Evolutionary conservation across 2,329 filamentous ascomycete genomes (phyloP).

Genomic region (Colletotrichum tamarilloi): DNA sequence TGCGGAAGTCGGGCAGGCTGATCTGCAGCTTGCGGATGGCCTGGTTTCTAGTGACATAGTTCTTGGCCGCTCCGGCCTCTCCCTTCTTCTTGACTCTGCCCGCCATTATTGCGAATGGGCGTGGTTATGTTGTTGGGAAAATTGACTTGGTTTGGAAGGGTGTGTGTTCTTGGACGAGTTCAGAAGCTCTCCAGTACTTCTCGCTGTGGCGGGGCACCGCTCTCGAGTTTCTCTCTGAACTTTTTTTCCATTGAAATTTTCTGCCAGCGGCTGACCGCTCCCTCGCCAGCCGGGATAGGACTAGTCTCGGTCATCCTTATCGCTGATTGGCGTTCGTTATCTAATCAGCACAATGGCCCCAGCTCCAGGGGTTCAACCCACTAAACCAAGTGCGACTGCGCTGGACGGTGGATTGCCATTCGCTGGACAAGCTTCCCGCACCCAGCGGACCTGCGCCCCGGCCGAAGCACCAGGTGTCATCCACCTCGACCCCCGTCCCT

Average conservation of each 20-base stretch:
- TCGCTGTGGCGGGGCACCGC: slow-evolving; percentile 46
- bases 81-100: slow-evolving; percentile 90
- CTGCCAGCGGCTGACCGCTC: slow-evolving; percentile 38
- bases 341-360: slow-evolving; percentile 21
- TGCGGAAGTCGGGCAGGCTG: slow-evolving; percentile 95
- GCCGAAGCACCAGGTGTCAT: slow-evolving; percentile 40
- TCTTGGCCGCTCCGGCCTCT: slow-evolving; percentile 91
- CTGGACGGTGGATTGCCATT: slow-evolving; percentile 21
- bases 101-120: slow-evolving; percentile 60
- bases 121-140: slow-evolving; percentile 35
- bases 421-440: slow-evolving; percentile 11
- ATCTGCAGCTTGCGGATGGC: slow-evolving; percentile 98
- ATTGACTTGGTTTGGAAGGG: slow-evolving; percentile 22
- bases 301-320: not conserved
- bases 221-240: slow-evolving; percentile 39
- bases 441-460: slow-evolving; percentile 14
- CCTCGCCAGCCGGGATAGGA: slow-evolving; percentile 12
- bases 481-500: slow-evolving; percentile 34
- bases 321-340: slow-evolving; percentile 24
- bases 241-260: slow-evolving; percentile 45
- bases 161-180: slow-evolving; percentile 24
- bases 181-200: slow-evolving; percentile 33
- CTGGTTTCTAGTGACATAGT: slow-evolving; percentile 97
- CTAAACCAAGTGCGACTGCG: slow-evolving; percentile 20
- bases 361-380: slow-evolving; percentile 31